phyloP scores from a whole-genome alignment of 2,329 filamentous ascomycete species.

The Arthrobotrys sinensis region DNA sequence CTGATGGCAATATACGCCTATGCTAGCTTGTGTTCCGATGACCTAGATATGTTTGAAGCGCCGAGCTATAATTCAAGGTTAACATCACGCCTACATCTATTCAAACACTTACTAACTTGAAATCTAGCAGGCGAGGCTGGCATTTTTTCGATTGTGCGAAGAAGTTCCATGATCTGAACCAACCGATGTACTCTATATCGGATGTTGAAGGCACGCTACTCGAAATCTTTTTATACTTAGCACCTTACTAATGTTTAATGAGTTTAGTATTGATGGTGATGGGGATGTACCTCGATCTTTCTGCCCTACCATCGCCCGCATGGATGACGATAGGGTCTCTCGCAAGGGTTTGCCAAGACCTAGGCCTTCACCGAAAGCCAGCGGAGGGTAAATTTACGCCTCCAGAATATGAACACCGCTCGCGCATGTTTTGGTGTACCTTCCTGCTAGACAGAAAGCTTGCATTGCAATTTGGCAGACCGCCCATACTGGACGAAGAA shows the following conservation, averaged over 20 bases:
- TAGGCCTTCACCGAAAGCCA: conserved; percentile 63
- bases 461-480: conserved; percentile 63
- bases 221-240: not conserved
- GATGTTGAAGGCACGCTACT: conserved; percentile 63
- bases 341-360: conserved; percentile 64
- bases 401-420: conserved; percentile 62
- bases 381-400: conserved; percentile 57
- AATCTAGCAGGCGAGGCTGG: conserved; percentile 62
- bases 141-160: conserved; percentile 64
- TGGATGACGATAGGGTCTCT: conserved; percentile 64
- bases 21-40: conserved; percentile 48
- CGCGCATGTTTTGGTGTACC: conserved; percentile 64
- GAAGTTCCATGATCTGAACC: conserved; percentile 64
- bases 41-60: conserved; percentile 42
- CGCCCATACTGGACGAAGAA: conserved; percentile 62
- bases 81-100: not conserved
- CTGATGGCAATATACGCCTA: conserved; percentile 53
- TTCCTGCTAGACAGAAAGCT: conserved; percentile 64
- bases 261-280: conserved; percentile 63
- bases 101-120: conserved; percentile 8
- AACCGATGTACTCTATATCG: conserved; percentile 63
- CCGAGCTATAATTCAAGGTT: conserved; percentile 49
- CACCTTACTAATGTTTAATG: conserved; percentile 15
- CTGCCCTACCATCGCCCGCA: conserved; percentile 63
- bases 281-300: conserved; percentile 64